A percentile compares a stretch with the other conserved stretches of the same genome.
Conservation (phyloP, 2,329 filamentous ascomycete species). For the Keithomyces neogunnii region DNA sequence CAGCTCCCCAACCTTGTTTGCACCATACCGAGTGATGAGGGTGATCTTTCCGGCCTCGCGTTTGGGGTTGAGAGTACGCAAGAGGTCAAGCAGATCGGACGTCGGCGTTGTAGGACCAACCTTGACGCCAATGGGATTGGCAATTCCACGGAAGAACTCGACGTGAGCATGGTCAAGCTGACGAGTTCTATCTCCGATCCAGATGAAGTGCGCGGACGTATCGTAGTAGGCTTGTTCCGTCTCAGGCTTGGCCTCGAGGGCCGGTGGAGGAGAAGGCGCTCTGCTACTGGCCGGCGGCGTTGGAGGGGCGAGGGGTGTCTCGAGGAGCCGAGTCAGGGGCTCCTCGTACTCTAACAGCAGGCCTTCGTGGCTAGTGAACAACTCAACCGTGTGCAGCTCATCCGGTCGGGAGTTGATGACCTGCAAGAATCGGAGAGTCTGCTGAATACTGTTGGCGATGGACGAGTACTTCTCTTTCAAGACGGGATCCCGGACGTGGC, state of each 20-base stretch:
- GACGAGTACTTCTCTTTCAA: constrained; percentile 79
- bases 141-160: constrained; percentile 93
- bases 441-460: constrained; percentile 79
- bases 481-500: constrained; percentile 76
- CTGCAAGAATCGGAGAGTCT: constrained; percentile 88
- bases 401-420: constrained; percentile 83
- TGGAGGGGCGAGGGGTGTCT: constrained; percentile 41
- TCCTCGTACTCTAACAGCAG: constrained; percentile 93
- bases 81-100: constrained; percentile 66
- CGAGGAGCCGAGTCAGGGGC: constrained; percentile 68
- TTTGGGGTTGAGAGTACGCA: constrained; percentile 77
- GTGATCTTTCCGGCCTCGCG: constrained; percentile 88
- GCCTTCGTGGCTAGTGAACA: constrained; percentile 94
- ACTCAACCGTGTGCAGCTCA: constrained; percentile 82
- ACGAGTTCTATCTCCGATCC: constrained; percentile 94
- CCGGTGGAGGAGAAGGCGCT: constrained; percentile 35
- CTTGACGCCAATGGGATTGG: constrained; percentile 95
- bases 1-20: constrained; percentile 62
- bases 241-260: constrained; percentile 4
- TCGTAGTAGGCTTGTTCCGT: constrained; percentile 69
- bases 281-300: constrained; percentile 7
- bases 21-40: constrained; percentile 91
- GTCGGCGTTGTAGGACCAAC: constrained; percentile 79
- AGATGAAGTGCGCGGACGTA: constrained; percentile 93
- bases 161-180: constrained; percentile 91